These are phyloP conservation scores for Actinomortierella wolfii DNA, from an alignment of 371 early-diverging fungal species.

Conservation along the genomic window DNA sequence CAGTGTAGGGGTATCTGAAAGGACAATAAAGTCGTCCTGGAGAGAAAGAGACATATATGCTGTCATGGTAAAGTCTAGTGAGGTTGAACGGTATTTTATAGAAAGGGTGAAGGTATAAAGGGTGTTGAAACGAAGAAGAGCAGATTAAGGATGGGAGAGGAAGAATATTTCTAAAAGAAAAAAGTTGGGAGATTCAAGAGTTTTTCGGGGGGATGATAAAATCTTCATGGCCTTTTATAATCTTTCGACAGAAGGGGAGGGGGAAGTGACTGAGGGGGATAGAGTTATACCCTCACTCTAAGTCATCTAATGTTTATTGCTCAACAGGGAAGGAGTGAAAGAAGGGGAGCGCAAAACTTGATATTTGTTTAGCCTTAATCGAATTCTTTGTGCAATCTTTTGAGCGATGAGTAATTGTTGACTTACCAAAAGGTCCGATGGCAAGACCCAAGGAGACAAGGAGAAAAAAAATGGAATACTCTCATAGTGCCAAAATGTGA, in stretches of 20 bases:
- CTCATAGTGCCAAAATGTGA: slow-evolving; percentile 6
- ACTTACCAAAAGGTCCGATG: background rate
- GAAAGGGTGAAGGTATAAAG: background rate
- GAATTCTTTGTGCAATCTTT: slow-evolving; percentile 3
- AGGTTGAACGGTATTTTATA: background rate
- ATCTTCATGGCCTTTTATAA: background rate
- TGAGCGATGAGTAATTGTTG: slow-evolving; percentile 15
- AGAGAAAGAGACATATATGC: slow-evolving; percentile 27
- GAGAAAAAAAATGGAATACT: slow-evolving; percentile 1
- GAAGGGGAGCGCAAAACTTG: slow-evolving; percentile 3
- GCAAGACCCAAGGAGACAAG: background rate
- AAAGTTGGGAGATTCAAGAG: background rate
- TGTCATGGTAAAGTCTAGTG: slow-evolving; percentile 14
- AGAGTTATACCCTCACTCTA: too few relatives aligned
- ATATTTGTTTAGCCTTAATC: slow-evolving; percentile 6
- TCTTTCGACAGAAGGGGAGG: background rate
- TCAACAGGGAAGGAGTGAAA: background rate
- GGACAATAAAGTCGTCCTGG: slow-evolving; percentile 30
- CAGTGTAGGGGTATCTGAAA: slow-evolving; percentile 9
- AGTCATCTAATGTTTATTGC: too few relatives aligned
- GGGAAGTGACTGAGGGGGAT: background rate
- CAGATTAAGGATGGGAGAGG: background rate
- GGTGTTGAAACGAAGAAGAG: background rate
- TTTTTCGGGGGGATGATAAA: background rate
- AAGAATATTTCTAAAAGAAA: background rate